phyloP scores from a whole-genome alignment of 345 rosid species.

The Mangifera indica region DNA sequence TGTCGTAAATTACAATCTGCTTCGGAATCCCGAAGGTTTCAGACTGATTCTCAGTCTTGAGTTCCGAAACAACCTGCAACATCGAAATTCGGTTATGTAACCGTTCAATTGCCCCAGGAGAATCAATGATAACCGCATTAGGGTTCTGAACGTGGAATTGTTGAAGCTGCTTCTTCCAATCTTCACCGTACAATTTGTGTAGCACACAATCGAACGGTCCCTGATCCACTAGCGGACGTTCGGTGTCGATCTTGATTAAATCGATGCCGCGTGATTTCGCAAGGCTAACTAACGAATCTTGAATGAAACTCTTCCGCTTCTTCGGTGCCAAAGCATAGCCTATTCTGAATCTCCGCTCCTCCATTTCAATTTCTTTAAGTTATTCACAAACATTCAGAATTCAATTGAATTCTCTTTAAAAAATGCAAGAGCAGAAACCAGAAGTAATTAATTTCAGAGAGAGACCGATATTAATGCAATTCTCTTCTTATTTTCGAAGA shows the following conservation, averaged over 20 bases:
- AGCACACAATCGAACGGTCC: conserved; percentile 60
- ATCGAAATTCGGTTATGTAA: conserved; percentile 57
- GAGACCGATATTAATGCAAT: too few species aligned
- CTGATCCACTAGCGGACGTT: conserved; percentile 43
- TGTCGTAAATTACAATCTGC: conserved; percentile 56
- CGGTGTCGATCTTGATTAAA: conserved; percentile 41
- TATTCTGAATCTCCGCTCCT: conserved; percentile 36
- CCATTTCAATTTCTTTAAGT: conserved; percentile 26
- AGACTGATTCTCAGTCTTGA: conserved; percentile 32
- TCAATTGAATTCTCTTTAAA: neutral
- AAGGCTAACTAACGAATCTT: conserved; percentile 34
- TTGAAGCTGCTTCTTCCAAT: conserved; percentile 44
- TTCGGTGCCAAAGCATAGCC: conserved; percentile 60
- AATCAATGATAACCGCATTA: conserved; percentile 39
- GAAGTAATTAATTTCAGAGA: neutral
- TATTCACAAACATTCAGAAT: neutral
- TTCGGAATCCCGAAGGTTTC: conserved; percentile 52
- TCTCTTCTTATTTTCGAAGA: neutral
- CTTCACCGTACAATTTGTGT: conserved; percentile 55
- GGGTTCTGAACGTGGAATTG: conserved; percentile 37
- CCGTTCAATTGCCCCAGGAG: conserved; percentile 46
- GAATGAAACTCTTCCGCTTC: conserved; percentile 54
- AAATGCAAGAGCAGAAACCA: too few species aligned
- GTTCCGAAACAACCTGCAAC: conserved; percentile 55
- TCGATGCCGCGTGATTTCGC: conserved; percentile 46